Evolutionary conservation across 2,329 filamentous ascomycete genomes (phyloP).

Genomic region (Catunica adiposa): DNA sequence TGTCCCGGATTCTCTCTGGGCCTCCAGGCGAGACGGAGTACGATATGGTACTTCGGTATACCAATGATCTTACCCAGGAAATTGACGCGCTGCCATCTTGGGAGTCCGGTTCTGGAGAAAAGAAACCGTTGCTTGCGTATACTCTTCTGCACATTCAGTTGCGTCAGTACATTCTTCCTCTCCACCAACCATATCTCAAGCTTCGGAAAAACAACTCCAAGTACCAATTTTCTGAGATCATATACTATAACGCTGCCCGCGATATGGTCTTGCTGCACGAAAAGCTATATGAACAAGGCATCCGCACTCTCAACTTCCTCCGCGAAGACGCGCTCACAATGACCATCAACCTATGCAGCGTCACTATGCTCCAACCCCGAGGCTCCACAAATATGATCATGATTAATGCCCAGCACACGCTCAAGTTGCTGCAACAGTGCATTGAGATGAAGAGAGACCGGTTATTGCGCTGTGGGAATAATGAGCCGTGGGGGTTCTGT

Average conservation of each 20-base stretch:
- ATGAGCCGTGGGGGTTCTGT: slow-evolving; percentile 47
- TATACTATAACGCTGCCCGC: slow-evolving; percentile 45
- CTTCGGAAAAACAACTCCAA: slow-evolving; percentile 42
- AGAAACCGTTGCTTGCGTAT: slow-evolving; percentile 41
- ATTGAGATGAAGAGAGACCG: slow-evolving; percentile 44
- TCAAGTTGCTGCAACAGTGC: slow-evolving; percentile 45
- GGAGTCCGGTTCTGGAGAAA: slow-evolving; percentile 24
- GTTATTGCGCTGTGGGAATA: slow-evolving; percentile 43
- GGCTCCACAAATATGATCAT: slow-evolving; percentile 45
- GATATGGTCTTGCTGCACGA: slow-evolving; percentile 47
- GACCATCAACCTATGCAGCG: slow-evolving; percentile 43
- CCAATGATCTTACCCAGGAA: slow-evolving; percentile 42
- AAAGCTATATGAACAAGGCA: slow-evolving; percentile 40
- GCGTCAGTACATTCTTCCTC: slow-evolving; percentile 43
- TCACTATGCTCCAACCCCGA: slow-evolving; percentile 42
- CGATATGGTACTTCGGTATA: slow-evolving; percentile 44
- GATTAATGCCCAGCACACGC: slow-evolving; percentile 42
- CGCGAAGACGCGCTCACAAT: slow-evolving; percentile 43
- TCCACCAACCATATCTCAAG: slow-evolving; percentile 44
- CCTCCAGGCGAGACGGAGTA: slow-evolving; percentile 40
- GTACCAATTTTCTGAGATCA: slow-evolving; percentile 45
- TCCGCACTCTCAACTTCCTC: slow-evolving; percentile 42
- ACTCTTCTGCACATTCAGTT: slow-evolving; percentile 44
- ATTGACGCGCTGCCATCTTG: slow-evolving; percentile 44
- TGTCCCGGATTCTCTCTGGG: slow-evolving; percentile 39